A percentile compares a stretch with the other conserved stretches of the same genome.
Evolutionary conservation across 768 basidiomycete species (phyloP).

Genomic region (Lepiota brunneoincarnata): DNA sequence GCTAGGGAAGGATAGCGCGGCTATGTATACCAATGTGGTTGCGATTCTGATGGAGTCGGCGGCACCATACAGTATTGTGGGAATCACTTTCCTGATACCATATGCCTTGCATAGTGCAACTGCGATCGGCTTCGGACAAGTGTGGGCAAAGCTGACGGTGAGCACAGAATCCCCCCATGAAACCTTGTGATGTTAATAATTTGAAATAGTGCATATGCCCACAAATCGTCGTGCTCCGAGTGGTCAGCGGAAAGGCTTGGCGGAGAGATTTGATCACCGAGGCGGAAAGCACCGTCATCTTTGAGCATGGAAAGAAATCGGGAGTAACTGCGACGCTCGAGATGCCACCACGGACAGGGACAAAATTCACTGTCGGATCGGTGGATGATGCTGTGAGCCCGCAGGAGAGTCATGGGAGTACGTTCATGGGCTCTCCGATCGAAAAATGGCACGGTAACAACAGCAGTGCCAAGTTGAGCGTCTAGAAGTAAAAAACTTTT

Average conservation of each 20-base stretch:
- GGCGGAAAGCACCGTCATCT: slow-evolving; percentile 9
- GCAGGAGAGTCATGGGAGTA: slow-evolving; percentile 7
- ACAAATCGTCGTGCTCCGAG: slow-evolving; percentile 12
- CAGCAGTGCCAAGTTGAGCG: not conserved
- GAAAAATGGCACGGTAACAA: slow-evolving; percentile 1
- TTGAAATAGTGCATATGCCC: slow-evolving; percentile 10
- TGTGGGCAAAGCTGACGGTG: slow-evolving; percentile 41
- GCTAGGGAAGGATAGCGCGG: slow-evolving; percentile 29
- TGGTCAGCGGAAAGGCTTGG: slow-evolving; percentile 13
- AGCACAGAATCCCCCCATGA: slow-evolving; percentile 12
- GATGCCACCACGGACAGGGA: not conserved
- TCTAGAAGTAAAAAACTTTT: not conserved
- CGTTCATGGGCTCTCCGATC: slow-evolving; percentile 2
- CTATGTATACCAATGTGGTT: slow-evolving; percentile 35
- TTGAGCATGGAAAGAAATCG: not conserved
- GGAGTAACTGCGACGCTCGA: not conserved
- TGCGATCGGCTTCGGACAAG: slow-evolving; percentile 33
- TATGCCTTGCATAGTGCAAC: slow-evolving; percentile 32
- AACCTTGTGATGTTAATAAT: not conserved
- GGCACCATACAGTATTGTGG: slow-evolving; percentile 35
- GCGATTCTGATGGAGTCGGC: slow-evolving; percentile 39
- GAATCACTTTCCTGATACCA: slow-evolving; percentile 35
- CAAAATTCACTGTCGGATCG: not conserved
- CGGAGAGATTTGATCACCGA: slow-evolving; percentile 9
- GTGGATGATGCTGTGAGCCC: slow-evolving; percentile 2